Base-by-base conservation (phyloP, 2,329 filamentous ascomycete genomes). In the Alternaria brassicicola region DNA sequence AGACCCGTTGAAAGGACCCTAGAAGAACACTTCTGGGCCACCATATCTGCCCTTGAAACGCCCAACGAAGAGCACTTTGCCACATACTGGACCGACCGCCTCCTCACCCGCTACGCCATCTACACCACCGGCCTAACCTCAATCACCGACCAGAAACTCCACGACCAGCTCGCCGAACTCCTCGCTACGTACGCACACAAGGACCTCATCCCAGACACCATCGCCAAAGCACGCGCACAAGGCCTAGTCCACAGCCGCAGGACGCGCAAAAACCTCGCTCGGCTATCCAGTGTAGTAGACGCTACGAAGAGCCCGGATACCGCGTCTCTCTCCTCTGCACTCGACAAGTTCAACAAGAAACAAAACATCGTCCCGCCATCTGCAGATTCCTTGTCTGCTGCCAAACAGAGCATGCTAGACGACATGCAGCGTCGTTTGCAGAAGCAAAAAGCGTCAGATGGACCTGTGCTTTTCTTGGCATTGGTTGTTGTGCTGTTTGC, bases 401-500 rank as follows among this genome's bases (percentile, higher is more conserved):
- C 64, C 3, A 78, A 78, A 57, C 58, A 63, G 6, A 52, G 42
- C 6, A 65, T 73, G 48, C 45, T 78, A 8, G 47, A 55, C 15
- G 77, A 79, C 39, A 71, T 78, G 71, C 53, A 67, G 25, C 65
- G 68, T 8, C 69, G 68, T 21, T 71, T 78, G 65, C 65, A 75
- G 49, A 76, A 73, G 57, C 70, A 76, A 45, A 71, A 74, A 30
- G 62, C 59, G 9, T 61, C 63, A 4, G 78, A 79, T 26, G 74
- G 70, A 6, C 76, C 77, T 0, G 63, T 74, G 3, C 64, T 79
- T 5, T 79, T 79, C 51, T 61, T 79, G 41, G 76, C 70, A 21
- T 55, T 77, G 23, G 61, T 78, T 1, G 60, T 78, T 21, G 59
- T 78, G 2, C 59, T 79, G 4, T 65, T 70, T 31, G 74, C 76